Evolutionary conservation across 2,329 filamentous ascomycete genomes (phyloP).

Genomic region (Aspergillus transmontanensis): DNA sequence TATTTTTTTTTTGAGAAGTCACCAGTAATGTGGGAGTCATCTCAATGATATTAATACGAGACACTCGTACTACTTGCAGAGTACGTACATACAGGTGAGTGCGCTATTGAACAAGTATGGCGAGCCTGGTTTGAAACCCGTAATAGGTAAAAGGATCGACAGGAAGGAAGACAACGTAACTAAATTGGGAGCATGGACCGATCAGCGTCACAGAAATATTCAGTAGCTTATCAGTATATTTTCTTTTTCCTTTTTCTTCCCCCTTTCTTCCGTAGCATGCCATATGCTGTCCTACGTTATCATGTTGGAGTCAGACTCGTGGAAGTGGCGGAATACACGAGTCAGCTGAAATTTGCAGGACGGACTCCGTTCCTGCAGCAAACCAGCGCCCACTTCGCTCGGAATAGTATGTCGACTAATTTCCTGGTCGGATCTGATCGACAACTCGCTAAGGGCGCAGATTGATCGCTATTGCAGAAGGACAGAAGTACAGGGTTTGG

Average conservation of each 20-base stretch:
- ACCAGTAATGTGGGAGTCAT: background rate
- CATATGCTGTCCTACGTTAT: background rate
- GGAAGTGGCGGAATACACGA: constrained; percentile 8
- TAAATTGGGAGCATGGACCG: constrained; percentile 16
- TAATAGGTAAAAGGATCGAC: background rate
- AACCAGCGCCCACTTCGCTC: constrained; percentile 18
- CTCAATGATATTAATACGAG: background rate
- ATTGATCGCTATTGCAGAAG: constrained; percentile 5
- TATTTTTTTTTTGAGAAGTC: background rate
- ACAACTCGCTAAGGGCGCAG: constrained; percentile 1
- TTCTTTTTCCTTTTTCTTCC: background rate
- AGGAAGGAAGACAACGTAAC: constrained; percentile 4
- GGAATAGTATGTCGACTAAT: constrained; percentile 8
- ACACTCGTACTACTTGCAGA: background rate
- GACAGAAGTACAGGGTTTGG: background rate
- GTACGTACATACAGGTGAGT: background rate
- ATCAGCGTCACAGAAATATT: constrained; percentile 8
- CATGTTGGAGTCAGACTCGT: background rate
- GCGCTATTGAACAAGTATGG: background rate
- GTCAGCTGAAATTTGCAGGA: constrained; percentile 33
- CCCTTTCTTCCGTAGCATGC: background rate
- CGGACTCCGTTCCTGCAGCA: constrained; percentile 35
- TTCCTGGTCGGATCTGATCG: constrained; percentile 23
- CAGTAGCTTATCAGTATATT: constrained; percentile 1
- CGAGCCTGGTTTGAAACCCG: background rate